phyloP scores from a whole-genome alignment of 768 basidiomycete genomes.

The Myochromella boudieri region DNA sequence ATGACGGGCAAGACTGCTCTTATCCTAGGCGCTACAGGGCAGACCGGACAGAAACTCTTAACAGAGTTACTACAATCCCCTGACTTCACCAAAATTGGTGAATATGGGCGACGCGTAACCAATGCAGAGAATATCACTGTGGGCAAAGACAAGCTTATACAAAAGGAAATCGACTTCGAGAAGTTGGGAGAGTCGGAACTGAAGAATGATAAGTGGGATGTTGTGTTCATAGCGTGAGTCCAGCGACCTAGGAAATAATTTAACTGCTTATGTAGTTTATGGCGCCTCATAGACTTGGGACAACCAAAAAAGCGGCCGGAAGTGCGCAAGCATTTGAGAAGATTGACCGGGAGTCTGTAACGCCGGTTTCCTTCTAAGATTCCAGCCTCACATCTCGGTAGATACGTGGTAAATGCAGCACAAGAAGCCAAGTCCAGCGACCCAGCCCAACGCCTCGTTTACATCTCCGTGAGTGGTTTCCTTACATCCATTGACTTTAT shows the following conservation, averaged over 20 bases:
- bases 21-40: conserved; percentile 75
- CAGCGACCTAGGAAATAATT: not conserved
- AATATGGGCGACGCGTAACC: conserved; percentile 69
- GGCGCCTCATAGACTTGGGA: conserved; percentile 51
- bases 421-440: conserved; percentile 56
- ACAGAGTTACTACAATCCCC: conserved; percentile 57
- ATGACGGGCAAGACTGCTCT: conserved; percentile 51
- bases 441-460: conserved; percentile 60
- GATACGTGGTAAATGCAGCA: conserved; percentile 77
- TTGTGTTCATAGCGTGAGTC: conserved; percentile 68
- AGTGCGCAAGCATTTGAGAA: conserved; percentile 67
- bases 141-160: conserved; percentile 61
- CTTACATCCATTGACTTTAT: not conserved
- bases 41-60: conserved; percentile 61
- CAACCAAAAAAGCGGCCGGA: conserved; percentile 59
- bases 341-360: conserved; percentile 71
- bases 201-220: conserved; percentile 64
- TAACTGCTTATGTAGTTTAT: not conserved
- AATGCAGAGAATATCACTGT: conserved; percentile 35
- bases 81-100: conserved; percentile 58
- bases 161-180: conserved; percentile 70
- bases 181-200: conserved; percentile 53
- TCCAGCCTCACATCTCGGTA: conserved; percentile 19
- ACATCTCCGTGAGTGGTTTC: conserved; percentile 57
- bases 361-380: not conserved